A percentile compares a stretch with the other conserved stretches of the same genome.
Conservation (phyloP, 1,284 basidiomycete species). For the Ustilago trichophora region DNA sequence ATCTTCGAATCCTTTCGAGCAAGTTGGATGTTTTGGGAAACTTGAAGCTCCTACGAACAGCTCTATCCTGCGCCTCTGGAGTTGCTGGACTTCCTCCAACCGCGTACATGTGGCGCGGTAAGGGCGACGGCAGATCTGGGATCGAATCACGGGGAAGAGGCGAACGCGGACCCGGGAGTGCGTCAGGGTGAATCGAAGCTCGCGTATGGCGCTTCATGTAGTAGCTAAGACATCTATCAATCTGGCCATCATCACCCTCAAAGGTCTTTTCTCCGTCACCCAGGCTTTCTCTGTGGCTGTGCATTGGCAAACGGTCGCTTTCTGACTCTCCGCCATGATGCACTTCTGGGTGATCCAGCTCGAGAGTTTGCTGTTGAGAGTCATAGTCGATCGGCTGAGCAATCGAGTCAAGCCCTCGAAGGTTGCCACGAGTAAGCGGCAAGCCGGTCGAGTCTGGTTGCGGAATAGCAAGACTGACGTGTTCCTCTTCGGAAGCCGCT, state of each 20-base stretch:
- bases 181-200: neutral
- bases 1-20: conserved; percentile 21
- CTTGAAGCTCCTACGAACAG: conserved; percentile 6
- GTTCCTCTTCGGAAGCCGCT: no score
- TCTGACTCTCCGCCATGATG: neutral
- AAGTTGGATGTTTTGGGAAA: conserved; percentile 20
- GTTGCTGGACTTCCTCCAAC: no score
- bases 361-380: neutral
- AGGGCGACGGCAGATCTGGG: neutral
- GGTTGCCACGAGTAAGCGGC: neutral
- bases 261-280: conserved; percentile 5
- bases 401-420: neutral
- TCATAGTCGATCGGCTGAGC: neutral
- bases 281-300: neutral
- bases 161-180: no score
- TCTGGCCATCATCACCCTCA: conserved; percentile 19
- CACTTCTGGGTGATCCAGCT: neutral
- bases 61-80: neutral
- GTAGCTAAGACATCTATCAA: conserved; percentile 44
- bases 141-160: no score
- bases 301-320: neutral
- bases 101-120: neutral
- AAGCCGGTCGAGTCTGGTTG: neutral
- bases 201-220: conserved; percentile 24
- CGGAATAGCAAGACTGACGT: neutral